Evolutionary conservation across 305 asterid species (phyloP), one percentile per base, ranked within the genome.

Genomic region (Rubia balearica): DNA sequence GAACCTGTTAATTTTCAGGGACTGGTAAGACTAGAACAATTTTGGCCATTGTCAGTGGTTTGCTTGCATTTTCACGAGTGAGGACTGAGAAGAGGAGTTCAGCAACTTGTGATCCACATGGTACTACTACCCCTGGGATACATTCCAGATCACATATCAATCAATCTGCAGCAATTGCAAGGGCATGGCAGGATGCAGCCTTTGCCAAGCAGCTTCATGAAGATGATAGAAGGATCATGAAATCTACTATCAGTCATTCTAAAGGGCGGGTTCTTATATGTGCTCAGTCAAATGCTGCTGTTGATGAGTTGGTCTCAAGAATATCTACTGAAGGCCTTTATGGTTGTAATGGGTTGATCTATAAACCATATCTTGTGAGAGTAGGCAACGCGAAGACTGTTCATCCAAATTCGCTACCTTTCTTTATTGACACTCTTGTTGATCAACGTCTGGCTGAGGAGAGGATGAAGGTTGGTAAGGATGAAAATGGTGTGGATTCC

Each of bases 111-210:
- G 83, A 71, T 57, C 80, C 80, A 67, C 69, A 76, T 65, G 43
- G 73, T 71, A 63, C 77, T 74, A 80, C 78, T 71, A 73, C 64
- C 75, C 77, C 87, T 71, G 74, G 65, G 77, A 72, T 78, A 60
- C 79, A 77, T 70, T 84, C 85, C 78, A 84, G 85, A 70, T 56
- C 73, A 53, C 76, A 56, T 81, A 81, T 87, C 67, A 84, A 88
- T 78, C 88, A 88, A 73, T 83, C 98, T 78, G 96, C 87, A 83
- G 97, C 96, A 65, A 74, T 91, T 82, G 89, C 97, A 16, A 89
- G 95, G 84, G 96, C 98, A 81, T 94, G 99, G 99, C 96, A 94
- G 82, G 96, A 89, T 77, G 99, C 99, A 61, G 96, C 99, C 61
- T 72, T 94, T 81, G 97, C 99, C 73, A 88, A 85, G 80, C 95